These are phyloP conservation scores for Schizophyllum amplum DNA, from an alignment of 1,284 basidiomycete genomes.

Conservation along the genomic window DNA sequence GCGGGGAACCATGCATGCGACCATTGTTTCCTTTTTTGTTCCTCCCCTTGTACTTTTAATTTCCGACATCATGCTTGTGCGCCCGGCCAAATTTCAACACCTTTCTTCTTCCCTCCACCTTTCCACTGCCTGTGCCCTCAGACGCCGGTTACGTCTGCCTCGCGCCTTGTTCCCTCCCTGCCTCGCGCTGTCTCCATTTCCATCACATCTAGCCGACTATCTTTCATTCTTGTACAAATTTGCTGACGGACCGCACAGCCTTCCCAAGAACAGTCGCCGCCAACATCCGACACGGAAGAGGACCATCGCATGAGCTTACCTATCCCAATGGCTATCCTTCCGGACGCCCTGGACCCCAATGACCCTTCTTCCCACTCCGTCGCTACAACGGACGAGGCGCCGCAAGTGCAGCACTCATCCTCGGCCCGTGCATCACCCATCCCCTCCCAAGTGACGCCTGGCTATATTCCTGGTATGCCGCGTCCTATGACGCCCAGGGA, in stretches of 20 bases:
- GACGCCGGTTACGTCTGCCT: background rate
- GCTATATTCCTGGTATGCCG: conserved; percentile 84
- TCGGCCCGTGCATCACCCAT: conserved; percentile 47
- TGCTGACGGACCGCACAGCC: conserved; percentile 5
- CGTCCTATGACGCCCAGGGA: conserved; percentile 78
- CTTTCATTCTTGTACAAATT: conserved; percentile 9
- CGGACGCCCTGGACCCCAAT: background rate
- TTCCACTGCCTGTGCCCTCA: background rate
- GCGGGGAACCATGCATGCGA: background rate
- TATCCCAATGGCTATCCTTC: background rate
- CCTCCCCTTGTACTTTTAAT: background rate
- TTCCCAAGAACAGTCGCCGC: conserved; percentile 5
- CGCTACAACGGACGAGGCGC: background rate
- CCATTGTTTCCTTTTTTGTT: background rate
- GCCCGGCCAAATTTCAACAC: background rate
- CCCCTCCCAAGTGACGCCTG: conserved; percentile 60
- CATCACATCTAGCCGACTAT: background rate
- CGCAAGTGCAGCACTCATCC: conserved; percentile 23
- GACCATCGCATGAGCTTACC: background rate
- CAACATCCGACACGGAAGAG: background rate
- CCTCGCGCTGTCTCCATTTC: background rate
- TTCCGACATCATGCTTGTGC: background rate
- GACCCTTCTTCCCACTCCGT: background rate
- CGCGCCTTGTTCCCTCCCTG: background rate
- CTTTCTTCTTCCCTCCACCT: background rate